Evolutionary conservation across 75 land plant species (phyloP), one percentile per base, ranked within the genome.

Genomic region (Pinus taeda): DNA sequence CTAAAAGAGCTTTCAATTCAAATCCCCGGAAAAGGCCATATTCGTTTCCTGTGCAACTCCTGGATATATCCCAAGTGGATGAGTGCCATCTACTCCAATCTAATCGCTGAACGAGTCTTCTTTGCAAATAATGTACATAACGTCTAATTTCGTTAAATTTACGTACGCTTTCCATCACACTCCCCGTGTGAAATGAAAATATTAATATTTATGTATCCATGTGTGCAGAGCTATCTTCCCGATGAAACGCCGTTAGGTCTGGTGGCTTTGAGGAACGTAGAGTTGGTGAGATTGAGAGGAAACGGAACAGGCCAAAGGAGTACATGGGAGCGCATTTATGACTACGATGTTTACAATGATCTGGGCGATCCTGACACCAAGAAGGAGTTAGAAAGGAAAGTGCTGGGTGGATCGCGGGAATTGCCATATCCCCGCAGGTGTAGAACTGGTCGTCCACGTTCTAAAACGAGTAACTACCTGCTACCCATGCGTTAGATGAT

Each of bases 341-440:
- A 81, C 59, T 81, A 77, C 21, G 80, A 56, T 37, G 74, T 77
- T 20, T 81, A 81, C 74, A 81, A 81, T 24, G 82, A 81, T 58
- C 53, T 81, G 61, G 82, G 82, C 6, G 74, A 81, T 9, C 65
- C 64, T 15, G 80, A 77, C 49, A 78, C 15, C 11, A 62, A 42
- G 24, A 15, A 22, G 26, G 22, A 77, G 11, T 73, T 81, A 17
- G 36, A 69, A 4, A 21, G 86, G 15, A n/a, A 73, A 1, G 70
- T 76, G 6, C 39, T 81, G 0, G 82, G 82, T 22, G 82, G 82
- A 37, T 80, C 81, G 8, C 53, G 0, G 6, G 72, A 74, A 3
- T 55, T 53, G 79, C 81, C 81, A 20, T 81, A 81, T 67, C 82
- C 82, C 1, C 61, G 82, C 9, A 74, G 82, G 20, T 81, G 80